Evolutionary conservation across 352 stramenopile species (phyloP).

Genomic region (Thalassiosira sp.): DNA sequence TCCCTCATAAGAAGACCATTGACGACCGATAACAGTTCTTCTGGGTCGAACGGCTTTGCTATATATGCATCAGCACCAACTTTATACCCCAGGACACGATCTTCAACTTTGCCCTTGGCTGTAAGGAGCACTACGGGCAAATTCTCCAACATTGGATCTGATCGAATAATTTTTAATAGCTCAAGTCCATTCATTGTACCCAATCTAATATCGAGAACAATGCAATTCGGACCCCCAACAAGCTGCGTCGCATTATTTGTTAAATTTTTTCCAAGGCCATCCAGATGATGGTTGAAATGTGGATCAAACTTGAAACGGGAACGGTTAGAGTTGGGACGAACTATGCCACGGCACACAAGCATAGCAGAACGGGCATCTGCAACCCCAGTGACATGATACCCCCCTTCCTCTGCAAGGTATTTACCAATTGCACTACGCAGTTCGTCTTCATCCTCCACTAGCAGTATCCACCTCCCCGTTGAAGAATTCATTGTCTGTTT

Average conservation of each 20-base stretch:
- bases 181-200: constrained; percentile 75
- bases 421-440: constrained; percentile 65
- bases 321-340: constrained; percentile 13
- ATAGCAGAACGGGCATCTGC: constrained; percentile 56
- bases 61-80: constrained; percentile 81
- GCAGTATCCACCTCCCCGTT: constrained; percentile 52
- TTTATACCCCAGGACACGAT: constrained; percentile 78
- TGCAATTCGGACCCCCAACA: constrained; percentile 19
- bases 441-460: constrained; percentile 75
- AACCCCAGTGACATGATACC: constrained; percentile 70
- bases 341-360: constrained; percentile 40
- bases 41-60: constrained; percentile 82
- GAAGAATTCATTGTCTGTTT: constrained; percentile 9
- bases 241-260: constrained; percentile 3
- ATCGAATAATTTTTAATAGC: constrained; percentile 67
- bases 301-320: constrained; percentile 22
- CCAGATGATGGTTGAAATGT: constrained; percentile 17
- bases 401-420: constrained; percentile 62
- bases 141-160: constrained; percentile 41
- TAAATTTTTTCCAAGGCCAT: constrained; percentile 2
- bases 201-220: constrained; percentile 77
- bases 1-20: constrained; percentile 62
- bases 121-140: constrained; percentile 81
- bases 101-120: constrained; percentile 69
- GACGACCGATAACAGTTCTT: constrained; percentile 80